Percentiles rank a stretch among this genome's conserved stretches.
Evolutionary conservation across 2,329 filamentous ascomycete genomes (phyloP).

Genomic region (Tolypocladium tropicale): DNA sequence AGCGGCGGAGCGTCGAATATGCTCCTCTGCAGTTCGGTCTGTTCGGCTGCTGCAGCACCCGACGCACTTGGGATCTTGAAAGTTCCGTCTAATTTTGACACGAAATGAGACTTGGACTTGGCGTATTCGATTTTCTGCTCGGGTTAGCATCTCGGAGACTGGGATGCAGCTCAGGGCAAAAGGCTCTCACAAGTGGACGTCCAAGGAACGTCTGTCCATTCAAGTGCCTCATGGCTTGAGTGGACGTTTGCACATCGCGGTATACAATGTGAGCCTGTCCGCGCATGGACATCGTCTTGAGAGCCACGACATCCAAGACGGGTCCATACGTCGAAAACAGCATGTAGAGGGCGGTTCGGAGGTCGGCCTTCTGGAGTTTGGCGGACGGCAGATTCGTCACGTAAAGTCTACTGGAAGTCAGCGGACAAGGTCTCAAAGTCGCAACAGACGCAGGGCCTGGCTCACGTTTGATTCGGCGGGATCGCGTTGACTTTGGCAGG

Average conservation of each 20-base stretch:
- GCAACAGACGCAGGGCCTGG: constrained; percentile 11
- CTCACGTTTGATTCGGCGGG: constrained; percentile 68
- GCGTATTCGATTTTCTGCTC: constrained; percentile 82
- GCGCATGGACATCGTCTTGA: constrained; percentile 87
- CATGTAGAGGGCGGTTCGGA: constrained; percentile 81
- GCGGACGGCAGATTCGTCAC: constrained; percentile 75
- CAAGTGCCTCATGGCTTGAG: constrained; percentile 82
- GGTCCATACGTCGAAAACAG: constrained; percentile 90
- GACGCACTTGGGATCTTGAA: constrained; percentile 58
- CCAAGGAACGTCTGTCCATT: constrained; percentile 83
- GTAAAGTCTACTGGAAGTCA: constrained; percentile 56
- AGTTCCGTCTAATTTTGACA: constrained; percentile 86
- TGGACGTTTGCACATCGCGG: constrained; percentile 80
- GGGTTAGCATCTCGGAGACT: background rate
- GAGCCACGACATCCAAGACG: constrained; percentile 80
- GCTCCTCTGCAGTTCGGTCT: constrained; percentile 67
- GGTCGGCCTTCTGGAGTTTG: constrained; percentile 81
- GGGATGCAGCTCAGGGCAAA: background rate
- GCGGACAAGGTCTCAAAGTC: background rate
- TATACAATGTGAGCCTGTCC: constrained; percentile 93
- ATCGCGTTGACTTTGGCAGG: constrained; percentile 42
- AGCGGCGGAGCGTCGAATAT: constrained; percentile 64
- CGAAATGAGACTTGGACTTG: constrained; percentile 76
- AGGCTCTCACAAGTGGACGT: constrained; percentile 61
- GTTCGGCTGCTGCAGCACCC: constrained; percentile 44